Evolutionary conservation across 495 filamentous ascomycete species (phyloP).

Genomic region (Talaromyces wortmannii): DNA sequence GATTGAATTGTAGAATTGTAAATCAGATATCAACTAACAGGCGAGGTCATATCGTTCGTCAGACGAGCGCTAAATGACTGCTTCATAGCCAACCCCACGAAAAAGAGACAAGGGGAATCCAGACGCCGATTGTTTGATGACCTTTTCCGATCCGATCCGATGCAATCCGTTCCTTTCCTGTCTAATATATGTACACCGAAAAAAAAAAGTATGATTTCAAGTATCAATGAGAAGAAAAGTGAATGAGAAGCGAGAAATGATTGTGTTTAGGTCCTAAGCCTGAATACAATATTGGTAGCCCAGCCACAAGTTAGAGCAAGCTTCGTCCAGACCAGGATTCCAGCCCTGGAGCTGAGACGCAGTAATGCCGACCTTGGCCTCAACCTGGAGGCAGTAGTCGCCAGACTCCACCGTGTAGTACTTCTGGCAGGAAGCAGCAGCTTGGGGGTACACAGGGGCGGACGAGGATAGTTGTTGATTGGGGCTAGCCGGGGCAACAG

Average conservation of each 20-base stretch:
- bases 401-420: constrained; percentile 31
- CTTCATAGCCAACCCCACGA: not conserved
- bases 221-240: not conserved
- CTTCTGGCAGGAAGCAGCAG: constrained; percentile 22
- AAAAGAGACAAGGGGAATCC: not conserved
- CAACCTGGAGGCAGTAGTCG: constrained; percentile 36
- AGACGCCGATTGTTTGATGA: not conserved
- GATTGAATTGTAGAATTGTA: not conserved
- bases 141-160: not conserved
- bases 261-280: constrained; percentile 1
- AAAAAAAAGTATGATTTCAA: not conserved
- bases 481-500: not conserved
- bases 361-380: constrained; percentile 15
- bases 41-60: not conserved
- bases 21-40: not conserved
- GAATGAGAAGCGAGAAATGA: not conserved
- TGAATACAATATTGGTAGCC: constrained; percentile 33
- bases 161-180: not conserved
- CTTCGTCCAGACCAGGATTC: constrained; percentile 31
- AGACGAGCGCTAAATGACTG: constrained; percentile 1
- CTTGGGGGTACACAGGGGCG: not conserved
- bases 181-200: constrained; percentile 3
- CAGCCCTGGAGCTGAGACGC: constrained; percentile 21
- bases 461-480: not conserved
- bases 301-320: constrained; percentile 31